Evolutionary conservation across 2,329 filamentous ascomycete genomes (phyloP).

Genomic region (Colletotrichum zoysiae): DNA sequence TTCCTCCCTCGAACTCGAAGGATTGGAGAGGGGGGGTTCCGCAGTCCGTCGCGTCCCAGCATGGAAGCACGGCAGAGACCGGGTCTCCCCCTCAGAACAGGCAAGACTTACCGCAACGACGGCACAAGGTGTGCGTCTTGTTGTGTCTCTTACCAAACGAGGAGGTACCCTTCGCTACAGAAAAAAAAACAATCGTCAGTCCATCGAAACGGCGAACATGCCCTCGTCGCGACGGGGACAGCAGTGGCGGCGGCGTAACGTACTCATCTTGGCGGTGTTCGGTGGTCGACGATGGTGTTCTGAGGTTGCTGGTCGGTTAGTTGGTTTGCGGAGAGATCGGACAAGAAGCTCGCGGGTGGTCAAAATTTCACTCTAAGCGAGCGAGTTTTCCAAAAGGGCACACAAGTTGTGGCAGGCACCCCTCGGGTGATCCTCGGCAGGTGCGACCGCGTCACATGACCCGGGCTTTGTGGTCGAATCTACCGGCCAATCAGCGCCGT

Average conservation of each 20-base stretch:
- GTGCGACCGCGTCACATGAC: neutral
- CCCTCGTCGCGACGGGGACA: constrained; percentile 26
- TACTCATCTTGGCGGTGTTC: constrained; percentile 69
- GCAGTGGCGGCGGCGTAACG: constrained; percentile 48
- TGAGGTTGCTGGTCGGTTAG: constrained; percentile 41
- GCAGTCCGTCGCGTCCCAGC: constrained; percentile 3
- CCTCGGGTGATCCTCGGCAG: constrained; percentile 14
- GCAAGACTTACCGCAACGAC: constrained; percentile 89
- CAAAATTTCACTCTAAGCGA: constrained; percentile 38
- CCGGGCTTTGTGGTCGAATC: constrained; percentile 8
- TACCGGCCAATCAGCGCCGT: neutral
- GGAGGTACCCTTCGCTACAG: constrained; percentile 69
- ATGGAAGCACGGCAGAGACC: neutral
- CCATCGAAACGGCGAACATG: constrained; percentile 45
- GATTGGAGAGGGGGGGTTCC: constrained; percentile 29
- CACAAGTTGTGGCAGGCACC: constrained; percentile 25
- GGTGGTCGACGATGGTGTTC: constrained; percentile 43
- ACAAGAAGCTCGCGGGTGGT: constrained; percentile 20
- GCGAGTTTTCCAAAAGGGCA: constrained; percentile 22
- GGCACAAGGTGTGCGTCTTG: constrained; percentile 98
- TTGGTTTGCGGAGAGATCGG: constrained; percentile 38
- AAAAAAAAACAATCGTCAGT: constrained; percentile 42
- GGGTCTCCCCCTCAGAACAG: constrained; percentile 10
- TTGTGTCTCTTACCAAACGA: constrained; percentile 81
- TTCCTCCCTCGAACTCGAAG: neutral